Evolutionary conservation across 2,329 filamentous ascomycete species (phyloP), one percentile per base, ranked within the genome.

Genomic region (Endoconidiophora laricicola): DNA sequence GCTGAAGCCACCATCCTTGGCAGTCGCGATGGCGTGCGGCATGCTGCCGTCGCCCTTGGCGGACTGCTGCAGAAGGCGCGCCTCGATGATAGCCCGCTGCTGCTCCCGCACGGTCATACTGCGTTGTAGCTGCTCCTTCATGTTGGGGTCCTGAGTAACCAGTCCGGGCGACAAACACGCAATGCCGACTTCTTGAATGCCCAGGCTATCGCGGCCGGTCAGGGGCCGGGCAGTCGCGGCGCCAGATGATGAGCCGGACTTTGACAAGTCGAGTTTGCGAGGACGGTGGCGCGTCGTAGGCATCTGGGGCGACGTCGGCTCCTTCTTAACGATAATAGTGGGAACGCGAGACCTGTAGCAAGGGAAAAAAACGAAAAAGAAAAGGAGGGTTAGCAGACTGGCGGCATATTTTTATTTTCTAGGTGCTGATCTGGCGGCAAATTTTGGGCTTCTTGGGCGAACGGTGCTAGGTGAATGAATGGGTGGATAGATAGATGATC

Each of bases 121-220:
- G 57, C 90, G 79, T 66, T 96, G 87, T 48, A 98, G 70, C 65
- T 96, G 88, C 65, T 94, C 86, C 61, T 91, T 82, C 86, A 95
- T 93, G 18, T 83, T 76, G n/a, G 91, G 90, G 64, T 98, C 87
- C 59, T 96, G 85, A 14, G 91, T 96, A 57, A 93, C 81, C 60
- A 98, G 96, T 49, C 91, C 91, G 0, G 91, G 91, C 2, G 91
- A 96, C 50, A 98, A 71, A 60, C 91, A 98, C 40, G 90, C 90
- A 51, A 96, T 73, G 52, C 91, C 91, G 23, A 96, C 84, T 65
- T 95, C 86, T 59, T 94, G 87, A 60, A 96, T 90, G 40, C 75
- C 84, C 37, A 91, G 68, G 20, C 81, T 77, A 43, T 93, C 86
- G 57, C 86, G 77, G 22, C 81, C 81, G 6, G 86, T 91, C 65